A percentile compares a stretch with the other conserved stretches of the same genome.
Evolutionary conservation across 306 rosid genomes (phyloP).

Genomic region (Delonix regia): DNA sequence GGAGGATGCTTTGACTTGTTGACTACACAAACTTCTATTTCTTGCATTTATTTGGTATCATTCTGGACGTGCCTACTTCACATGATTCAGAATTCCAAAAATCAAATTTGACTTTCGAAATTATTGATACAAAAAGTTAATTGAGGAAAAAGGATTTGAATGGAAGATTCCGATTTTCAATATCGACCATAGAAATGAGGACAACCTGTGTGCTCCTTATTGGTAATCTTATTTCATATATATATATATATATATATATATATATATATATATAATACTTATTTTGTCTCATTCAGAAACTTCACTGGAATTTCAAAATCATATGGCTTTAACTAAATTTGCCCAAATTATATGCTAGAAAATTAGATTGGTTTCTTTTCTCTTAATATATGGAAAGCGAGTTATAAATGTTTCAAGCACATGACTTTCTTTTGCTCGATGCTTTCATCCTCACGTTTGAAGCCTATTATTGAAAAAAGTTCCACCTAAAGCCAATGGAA

Average conservation of each 20-base stretch:
- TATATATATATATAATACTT: too few relatives aligned
- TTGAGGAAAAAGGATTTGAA: conserved; percentile 15
- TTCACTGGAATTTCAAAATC: conserved; percentile 7
- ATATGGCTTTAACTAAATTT: conserved; percentile 11
- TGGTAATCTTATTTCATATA: background rate
- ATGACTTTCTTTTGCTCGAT: background rate
- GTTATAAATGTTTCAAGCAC: background rate
- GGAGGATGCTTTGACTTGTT: conserved; percentile 18
- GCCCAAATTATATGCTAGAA: background rate
- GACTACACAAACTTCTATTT: background rate
- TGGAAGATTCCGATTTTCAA: conserved; percentile 24
- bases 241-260: too few relatives aligned
- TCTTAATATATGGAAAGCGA: background rate
- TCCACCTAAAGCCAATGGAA: background rate
- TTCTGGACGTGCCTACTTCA: background rate
- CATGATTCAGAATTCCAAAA: conserved; percentile 21
- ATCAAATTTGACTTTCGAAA: conserved; percentile 10
- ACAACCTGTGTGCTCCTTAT: conserved; percentile 10
- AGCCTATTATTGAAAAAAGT: background rate
- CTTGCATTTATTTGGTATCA: background rate
- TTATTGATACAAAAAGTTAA: background rate
- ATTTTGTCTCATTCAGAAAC: background rate
- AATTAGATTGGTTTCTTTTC: background rate
- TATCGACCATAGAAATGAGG: conserved; percentile 3
- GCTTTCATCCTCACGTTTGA: background rate